Conservation (phyloP, 2,329 filamentous ascomycete genomes). For the Neobulgaria alba region DNA sequence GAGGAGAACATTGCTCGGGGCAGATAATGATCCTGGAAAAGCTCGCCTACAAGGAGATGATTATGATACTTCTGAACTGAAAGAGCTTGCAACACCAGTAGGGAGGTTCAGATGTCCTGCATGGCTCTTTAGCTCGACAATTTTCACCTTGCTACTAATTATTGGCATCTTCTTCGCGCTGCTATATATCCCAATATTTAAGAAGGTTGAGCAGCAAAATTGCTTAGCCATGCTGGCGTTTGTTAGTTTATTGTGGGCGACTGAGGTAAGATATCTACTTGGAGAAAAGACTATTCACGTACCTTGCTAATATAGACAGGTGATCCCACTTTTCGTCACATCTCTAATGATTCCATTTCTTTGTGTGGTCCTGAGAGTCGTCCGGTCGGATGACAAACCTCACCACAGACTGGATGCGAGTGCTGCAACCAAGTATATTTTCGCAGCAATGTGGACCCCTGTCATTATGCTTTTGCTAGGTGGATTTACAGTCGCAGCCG, state of each 20-base stretch:
- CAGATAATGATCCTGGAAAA: slow-evolving; percentile 57
- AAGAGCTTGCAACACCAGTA: slow-evolving; percentile 69
- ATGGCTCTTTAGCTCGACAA: slow-evolving; percentile 78
- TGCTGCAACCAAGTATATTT: slow-evolving; percentile 74
- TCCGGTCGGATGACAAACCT: slow-evolving; percentile 63
- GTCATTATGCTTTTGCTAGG: slow-evolving; percentile 97
- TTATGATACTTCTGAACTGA: slow-evolving; percentile 49
- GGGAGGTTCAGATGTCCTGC: slow-evolving; percentile 66
- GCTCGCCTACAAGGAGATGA: slow-evolving; percentile 81
- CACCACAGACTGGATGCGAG: slow-evolving; percentile 68
- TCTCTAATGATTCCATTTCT: slow-evolving; percentile 90
- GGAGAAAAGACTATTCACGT: slow-evolving; percentile 16
- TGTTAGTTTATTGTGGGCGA: slow-evolving; percentile 92
- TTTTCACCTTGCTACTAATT: slow-evolving; percentile 66
- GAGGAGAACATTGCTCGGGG: slow-evolving; percentile 68
- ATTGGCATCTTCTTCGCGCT: slow-evolving; percentile 66
- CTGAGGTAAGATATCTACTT: slow-evolving; percentile 59
- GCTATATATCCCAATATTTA: slow-evolving; percentile 72
- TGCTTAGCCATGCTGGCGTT: slow-evolving; percentile 90
- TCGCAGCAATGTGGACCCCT: slow-evolving; percentile 96
- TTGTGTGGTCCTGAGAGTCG: slow-evolving; percentile 76
- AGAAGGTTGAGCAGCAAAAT: slow-evolving; percentile 85
- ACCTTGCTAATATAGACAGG: slow-evolving; percentile 39
- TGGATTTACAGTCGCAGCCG: slow-evolving; percentile 91
- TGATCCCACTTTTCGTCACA: slow-evolving; percentile 94